Evolutionary conservation across 2,329 filamentous ascomycete genomes (phyloP).

Genomic region (Penicillium sp.): DNA sequence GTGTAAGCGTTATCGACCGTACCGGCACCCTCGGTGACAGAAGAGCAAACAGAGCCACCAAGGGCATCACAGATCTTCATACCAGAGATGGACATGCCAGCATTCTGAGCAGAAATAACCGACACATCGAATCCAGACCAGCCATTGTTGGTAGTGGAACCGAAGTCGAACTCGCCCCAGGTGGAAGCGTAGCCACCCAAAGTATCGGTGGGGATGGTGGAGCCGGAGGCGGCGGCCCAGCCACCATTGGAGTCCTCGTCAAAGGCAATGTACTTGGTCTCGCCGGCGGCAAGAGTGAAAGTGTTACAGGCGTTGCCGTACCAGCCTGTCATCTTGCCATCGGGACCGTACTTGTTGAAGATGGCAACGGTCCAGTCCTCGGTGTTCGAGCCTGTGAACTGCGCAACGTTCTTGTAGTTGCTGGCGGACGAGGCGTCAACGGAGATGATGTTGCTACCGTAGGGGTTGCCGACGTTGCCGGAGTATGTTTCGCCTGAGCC

Average conservation of each 20-base stretch:
- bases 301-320: conserved; percentile 35
- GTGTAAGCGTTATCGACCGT: conserved; percentile 37
- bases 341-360: conserved; percentile 42
- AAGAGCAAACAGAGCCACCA: conserved; percentile 31
- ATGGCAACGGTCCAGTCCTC: conserved; percentile 40
- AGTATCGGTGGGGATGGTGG: conserved; percentile 28
- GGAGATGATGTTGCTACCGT: conserved; percentile 43
- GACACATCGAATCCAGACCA: conserved; percentile 40
- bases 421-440: conserved; percentile 32
- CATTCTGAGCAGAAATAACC: conserved; percentile 36
- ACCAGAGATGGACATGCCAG: conserved; percentile 33
- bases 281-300: conserved; percentile 34
- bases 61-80: conserved; percentile 38
- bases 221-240: conserved; percentile 31
- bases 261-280: conserved; percentile 41
- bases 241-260: conserved; percentile 39
- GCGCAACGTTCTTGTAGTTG: conserved; percentile 40
- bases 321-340: conserved; percentile 38
- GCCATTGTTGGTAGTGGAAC: conserved; percentile 27
- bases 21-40: conserved; percentile 26
- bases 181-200: conserved; percentile 33
- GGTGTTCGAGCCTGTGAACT: conserved; percentile 35
- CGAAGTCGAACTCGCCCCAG: conserved; percentile 41
- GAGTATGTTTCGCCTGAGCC: conserved; percentile 32
- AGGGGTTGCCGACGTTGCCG: conserved; percentile 42